Evolutionary conservation across 306 rosid species (phyloP).

Genomic region (Fragaria nilgerrensis): DNA sequence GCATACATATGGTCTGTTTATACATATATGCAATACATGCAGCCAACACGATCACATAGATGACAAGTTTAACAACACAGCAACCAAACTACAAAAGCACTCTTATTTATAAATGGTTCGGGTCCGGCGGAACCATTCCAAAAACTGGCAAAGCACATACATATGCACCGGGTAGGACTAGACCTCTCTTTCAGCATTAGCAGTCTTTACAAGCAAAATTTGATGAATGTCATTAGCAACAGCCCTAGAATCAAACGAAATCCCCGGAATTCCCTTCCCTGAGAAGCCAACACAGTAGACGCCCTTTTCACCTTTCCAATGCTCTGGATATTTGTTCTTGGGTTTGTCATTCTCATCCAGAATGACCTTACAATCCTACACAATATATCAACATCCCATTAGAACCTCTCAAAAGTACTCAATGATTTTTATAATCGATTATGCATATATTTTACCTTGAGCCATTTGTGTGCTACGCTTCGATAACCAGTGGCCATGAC

Average conservation of each 20-base stretch:
- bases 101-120: neutral
- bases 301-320: conserved; percentile 67
- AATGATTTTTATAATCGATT: neutral
- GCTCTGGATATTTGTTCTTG: conserved; percentile 32
- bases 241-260: neutral
- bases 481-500: conserved; percentile 11
- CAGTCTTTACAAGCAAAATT: neutral
- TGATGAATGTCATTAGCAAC: neutral
- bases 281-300: conserved; percentile 55
- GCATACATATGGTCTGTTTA: too few relatives aligned
- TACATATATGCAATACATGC: too few relatives aligned
- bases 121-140: neutral
- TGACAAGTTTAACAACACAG: too few relatives aligned
- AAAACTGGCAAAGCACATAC: too few relatives aligned
- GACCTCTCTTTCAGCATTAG: neutral
- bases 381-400: neutral
- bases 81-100: too few relatives aligned
- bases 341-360: conserved; percentile 52
- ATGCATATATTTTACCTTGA: conserved; percentile 4
- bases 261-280: conserved; percentile 51
- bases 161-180: neutral
- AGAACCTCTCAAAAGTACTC: neutral
- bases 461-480: conserved; percentile 13
- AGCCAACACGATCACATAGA: too few relatives aligned
- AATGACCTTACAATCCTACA: conserved; percentile 47